Base-by-base conservation (phyloP, 768 basidiomycete species). In the Auriscalpium vulgare region DNA sequence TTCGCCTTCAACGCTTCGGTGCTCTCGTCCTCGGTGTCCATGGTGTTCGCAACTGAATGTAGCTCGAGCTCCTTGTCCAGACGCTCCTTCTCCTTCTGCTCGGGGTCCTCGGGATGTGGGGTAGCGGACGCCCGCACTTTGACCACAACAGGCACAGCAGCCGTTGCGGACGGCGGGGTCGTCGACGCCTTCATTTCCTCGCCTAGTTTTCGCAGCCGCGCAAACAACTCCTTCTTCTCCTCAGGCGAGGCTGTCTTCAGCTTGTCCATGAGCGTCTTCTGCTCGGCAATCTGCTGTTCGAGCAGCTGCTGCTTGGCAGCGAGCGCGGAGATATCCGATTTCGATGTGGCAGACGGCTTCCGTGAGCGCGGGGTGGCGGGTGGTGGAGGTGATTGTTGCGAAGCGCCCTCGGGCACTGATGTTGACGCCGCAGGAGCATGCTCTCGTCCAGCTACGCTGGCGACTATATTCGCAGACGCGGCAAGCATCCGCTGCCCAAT, bases 31-130 rank as follows among this genome's bases (percentile, higher is more conserved):
- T 75, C 77, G 53, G 73, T 78, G 11, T 73, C 75, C 5, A 61
- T 67, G 1, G 55, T 59, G n/a, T 57, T 66, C 45, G 67, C 67
- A 7, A 72, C 75, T 61, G 75, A 75, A 65, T 83, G 81, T 68
- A 82, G 71, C 62, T 91, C 91, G n/a, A 93, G 74, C 67, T 95
- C 92, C 68, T 84, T 85, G 68, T 95, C 92, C 62, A 94, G 68
- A 60, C 78, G 74, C 54, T 88, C 87, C 56, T 74, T 77, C 68
- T 86, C 82, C 67, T 77, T 75, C 58, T 73, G 73, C 60, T 83
- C 79, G 1, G 72, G 74, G 36, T 84, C 81, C 17, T 71, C 72
- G n/a, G 69, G 65, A n/a, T 65, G 65, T 3, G 59, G 52, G 4
- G 54, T 61, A n/a, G 52, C 55, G 2, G 70, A 59, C 37, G 52